Base-by-base conservation (phyloP, 2,329 filamentous ascomycete genomes). In the Phaeophleospora eucalypticola region DNA sequence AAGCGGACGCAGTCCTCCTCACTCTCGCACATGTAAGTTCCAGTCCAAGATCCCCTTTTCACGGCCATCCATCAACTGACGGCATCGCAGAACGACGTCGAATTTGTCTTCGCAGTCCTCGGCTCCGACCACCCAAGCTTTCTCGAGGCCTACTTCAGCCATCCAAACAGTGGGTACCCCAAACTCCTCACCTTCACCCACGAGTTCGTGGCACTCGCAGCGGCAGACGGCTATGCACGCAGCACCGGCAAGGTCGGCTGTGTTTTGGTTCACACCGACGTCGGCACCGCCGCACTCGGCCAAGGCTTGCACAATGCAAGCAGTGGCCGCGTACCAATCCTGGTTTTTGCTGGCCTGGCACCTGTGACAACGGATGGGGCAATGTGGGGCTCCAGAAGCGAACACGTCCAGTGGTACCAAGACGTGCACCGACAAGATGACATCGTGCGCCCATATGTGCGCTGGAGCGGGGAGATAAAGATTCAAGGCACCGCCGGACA, bases 381-480 rank as follows among this genome's bases (percentile, higher is more conserved):
- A 77, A 12, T 84, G 68, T 77, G 81, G 0, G 86, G 86, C 10
- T 82, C 78, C 10, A 75, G 86, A 36, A 87, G 84, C 1, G 86
- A 89, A 65, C 88, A 86, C 63, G 88, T 88, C 55, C 85, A 89
- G 62, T 89, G 85, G 84, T 82, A 88, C 24, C 86, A 89, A 59
- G 84, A 89, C 65, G 82, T 87, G 1, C 84, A 82, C 0, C 83
- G 89, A 56, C 86, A 89, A 65, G 86, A 83, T 63, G 78, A 82
- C 58, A 88, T 93, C 46, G 71, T 93, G 2, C 73, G 78, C 0
- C 87, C 91, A 67, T 93, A 91, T 67, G 91, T 87, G 63, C 78
- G 87, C 7, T 93, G 90, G 62, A 69, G 82, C 0, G 86, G 75
- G 3, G 87, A 93, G 70, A 81, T 91, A 64, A 89, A 87, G 70